Base-by-base conservation (phyloP, 2,329 filamentous ascomycete species). In the Sarocladium kiliense region DNA sequence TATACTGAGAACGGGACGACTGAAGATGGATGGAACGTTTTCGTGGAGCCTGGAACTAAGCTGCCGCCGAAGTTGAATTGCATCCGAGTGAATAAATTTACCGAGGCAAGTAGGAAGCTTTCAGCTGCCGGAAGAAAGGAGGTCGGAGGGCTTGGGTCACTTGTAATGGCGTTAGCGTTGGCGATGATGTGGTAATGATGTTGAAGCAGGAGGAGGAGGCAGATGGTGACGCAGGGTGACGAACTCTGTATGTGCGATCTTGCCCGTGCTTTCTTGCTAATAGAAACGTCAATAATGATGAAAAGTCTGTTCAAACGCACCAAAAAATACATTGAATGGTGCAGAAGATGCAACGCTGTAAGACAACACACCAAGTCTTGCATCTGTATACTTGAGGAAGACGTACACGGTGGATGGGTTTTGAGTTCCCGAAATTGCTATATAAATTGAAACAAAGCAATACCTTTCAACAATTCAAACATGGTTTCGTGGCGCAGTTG, bases 401-500 rank as follows among this genome's bases (percentile, higher is more conserved):
- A 45, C n/a, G 37, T 16, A 16, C 30, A 32, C 30, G 7, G 30
- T 32, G 30, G 30, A 32, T 32, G 30, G 30, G 6, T n/a, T n/a
- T n/a, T n/a, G n/a, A n/a, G n/a, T n/a, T n/a, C n/a, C n/a, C n/a
- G n/a, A n/a, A n/a, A n/a, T n/a, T n/a, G n/a, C n/a, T 32, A 32
- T 32, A 44, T 44, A 44, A 7, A 21, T 21, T 7, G 7, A 10
- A 21, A 44, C 23, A 23, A 23, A 14, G 6, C 7, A 21, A 14
- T 7, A 9, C 7, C 25, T 26, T 27, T 27, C 23, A 30, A 41
- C 26, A 26, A 32, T 7, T 39, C 14, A 26, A 53, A 53, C 36
- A 21, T 53, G 50, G 50, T 53, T 53, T 53, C 50, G 50, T 53
- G 50, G 50, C 50, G 50, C 50, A 53, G 50, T 53, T 53, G 50